Evolutionary conservation across 352 stramenopile genomes (phyloP).

Genomic region (Peronospora farinosa): DNA sequence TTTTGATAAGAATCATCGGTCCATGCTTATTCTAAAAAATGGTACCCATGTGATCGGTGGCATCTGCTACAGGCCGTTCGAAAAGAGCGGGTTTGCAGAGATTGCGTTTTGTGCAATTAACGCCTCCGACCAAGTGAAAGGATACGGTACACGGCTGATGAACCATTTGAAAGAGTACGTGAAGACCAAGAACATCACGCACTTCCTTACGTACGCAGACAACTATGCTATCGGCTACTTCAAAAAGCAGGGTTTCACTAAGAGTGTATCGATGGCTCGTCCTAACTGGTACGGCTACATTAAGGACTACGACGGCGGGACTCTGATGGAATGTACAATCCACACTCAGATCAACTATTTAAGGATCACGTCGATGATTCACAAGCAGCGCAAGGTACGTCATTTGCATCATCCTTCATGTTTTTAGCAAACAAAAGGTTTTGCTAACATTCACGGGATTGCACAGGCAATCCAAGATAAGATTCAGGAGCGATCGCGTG

Average conservation of each 20-base stretch:
- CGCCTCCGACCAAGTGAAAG: conserved; percentile 92
- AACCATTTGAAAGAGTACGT: conserved; percentile 98
- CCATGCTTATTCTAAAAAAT: conserved; percentile 91
- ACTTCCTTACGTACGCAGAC: conserved; percentile 99
- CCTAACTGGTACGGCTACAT: conserved; percentile 96
- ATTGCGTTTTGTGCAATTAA: conserved; percentile 99
- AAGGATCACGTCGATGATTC: conserved; percentile 92
- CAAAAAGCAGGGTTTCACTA: conserved; percentile 95
- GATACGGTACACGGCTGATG: conserved; percentile 98
- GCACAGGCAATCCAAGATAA: conserved; percentile 76
- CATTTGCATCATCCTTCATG: background rate
- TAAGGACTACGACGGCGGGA: conserved; percentile 99
- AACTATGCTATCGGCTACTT: conserved; percentile 99
- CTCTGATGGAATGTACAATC: conserved; percentile 99
- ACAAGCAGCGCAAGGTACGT: conserved; percentile 88
- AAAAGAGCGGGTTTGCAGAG: conserved; percentile 94
- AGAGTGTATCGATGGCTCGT: conserved; percentile 79
- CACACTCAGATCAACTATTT: conserved; percentile 97
- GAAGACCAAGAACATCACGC: conserved; percentile 83
- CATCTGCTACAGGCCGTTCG: conserved; percentile 96
- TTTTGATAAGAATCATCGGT: conserved; percentile 93
- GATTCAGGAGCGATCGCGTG: conserved; percentile 67
- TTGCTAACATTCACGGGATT: conserved; percentile 5
- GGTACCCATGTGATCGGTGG: conserved; percentile 92
- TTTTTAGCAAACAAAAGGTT: background rate